A percentile compares a stretch with the other conserved stretches of the same genome.
Conservation (phyloP, 495 filamentous ascomycete genomes). For the Lichenothelia convexa region DNA sequence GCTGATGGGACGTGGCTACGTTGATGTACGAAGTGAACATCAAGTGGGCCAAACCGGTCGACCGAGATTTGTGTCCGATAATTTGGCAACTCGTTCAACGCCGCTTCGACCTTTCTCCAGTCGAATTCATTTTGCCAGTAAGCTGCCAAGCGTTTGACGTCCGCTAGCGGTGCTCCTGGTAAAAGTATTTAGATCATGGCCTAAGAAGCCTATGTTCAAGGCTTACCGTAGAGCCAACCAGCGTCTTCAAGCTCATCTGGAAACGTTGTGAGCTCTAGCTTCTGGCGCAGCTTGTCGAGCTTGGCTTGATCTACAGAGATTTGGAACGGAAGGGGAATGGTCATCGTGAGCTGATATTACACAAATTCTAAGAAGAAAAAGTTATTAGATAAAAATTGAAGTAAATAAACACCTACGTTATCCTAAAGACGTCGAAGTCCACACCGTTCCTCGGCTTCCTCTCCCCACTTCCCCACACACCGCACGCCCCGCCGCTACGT, state of each 20-base stretch:
- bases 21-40: conserved; percentile 32
- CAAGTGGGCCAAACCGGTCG: conserved; percentile 21
- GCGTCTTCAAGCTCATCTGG: conserved; percentile 20
- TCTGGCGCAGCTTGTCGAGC: conserved; percentile 21
- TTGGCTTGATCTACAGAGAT: conserved; percentile 22
- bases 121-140: conserved; percentile 31
- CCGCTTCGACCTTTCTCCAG: conserved; percentile 27
- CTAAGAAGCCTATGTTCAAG: too few relatives aligned
- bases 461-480: too few relatives aligned
- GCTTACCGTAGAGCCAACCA: conserved; percentile 23
- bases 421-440: too few relatives aligned
- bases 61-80: conserved; percentile 21
- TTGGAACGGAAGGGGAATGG: too few relatives aligned
- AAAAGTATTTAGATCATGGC: too few relatives aligned
- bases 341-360: too few relatives aligned
- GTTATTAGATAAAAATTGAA: too few relatives aligned
- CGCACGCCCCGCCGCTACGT: too few relatives aligned
- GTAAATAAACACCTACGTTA: too few relatives aligned
- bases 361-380: too few relatives aligned
- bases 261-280: conserved; percentile 22
- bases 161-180: conserved; percentile 29
- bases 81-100: conserved; percentile 27
- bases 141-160: conserved; percentile 27
- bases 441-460: too few relatives aligned
- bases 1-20: conserved; percentile 17